Percentiles rank a stretch among this genome's conserved stretches.
These are phyloP conservation scores for Metarhizium sp. DNA, from an alignment of 2,329 filamentous ascomycete species.

Conservation along the genomic window DNA sequence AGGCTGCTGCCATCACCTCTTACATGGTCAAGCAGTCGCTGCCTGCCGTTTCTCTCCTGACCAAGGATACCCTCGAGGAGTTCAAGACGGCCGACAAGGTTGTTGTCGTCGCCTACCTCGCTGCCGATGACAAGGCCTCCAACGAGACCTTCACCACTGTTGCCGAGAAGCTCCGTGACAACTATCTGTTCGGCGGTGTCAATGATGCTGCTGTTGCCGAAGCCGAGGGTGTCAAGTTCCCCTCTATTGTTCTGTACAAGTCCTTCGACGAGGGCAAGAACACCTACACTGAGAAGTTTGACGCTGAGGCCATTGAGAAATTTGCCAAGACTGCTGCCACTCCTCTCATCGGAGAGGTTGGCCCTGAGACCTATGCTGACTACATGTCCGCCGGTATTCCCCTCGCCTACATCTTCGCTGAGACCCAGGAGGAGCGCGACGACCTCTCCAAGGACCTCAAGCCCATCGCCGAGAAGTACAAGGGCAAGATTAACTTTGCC, in stretches of 20 bases:
- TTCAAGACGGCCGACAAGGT: conserved; percentile 99
- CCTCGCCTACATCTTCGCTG: conserved; percentile 95
- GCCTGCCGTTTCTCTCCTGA: conserved; percentile 78
- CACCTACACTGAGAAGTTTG: conserved; percentile 69
- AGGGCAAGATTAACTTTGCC: conserved; percentile 93
- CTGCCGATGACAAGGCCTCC: conserved; percentile 69
- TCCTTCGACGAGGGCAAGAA: conserved; percentile 94
- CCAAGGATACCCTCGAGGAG: conserved; percentile 75
- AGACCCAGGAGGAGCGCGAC: conserved; percentile 82
- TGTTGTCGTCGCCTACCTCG: conserved; percentile 83
- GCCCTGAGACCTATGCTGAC: conserved; percentile 87
- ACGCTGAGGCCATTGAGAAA: conserved; percentile 65
- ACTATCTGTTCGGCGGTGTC: conserved; percentile 84
- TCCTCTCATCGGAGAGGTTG: conserved; percentile 89
- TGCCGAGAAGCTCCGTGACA: conserved; percentile 72
- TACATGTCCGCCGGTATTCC: conserved; percentile 93
- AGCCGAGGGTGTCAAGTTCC: conserved; percentile 80
- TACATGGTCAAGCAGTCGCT: conserved; percentile 99
- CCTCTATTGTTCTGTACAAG: conserved; percentile 92
- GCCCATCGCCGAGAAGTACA: conserved; percentile 81
- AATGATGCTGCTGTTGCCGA: conserved; percentile 77
- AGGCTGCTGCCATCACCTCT: conserved; percentile 65
- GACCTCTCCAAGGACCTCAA: conserved; percentile 69
- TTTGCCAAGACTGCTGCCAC: conserved; percentile 82
- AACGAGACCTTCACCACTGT: conserved; percentile 74